Base-by-base conservation (phyloP, 345 rosid species). In the Populus ilicifolia region DNA sequence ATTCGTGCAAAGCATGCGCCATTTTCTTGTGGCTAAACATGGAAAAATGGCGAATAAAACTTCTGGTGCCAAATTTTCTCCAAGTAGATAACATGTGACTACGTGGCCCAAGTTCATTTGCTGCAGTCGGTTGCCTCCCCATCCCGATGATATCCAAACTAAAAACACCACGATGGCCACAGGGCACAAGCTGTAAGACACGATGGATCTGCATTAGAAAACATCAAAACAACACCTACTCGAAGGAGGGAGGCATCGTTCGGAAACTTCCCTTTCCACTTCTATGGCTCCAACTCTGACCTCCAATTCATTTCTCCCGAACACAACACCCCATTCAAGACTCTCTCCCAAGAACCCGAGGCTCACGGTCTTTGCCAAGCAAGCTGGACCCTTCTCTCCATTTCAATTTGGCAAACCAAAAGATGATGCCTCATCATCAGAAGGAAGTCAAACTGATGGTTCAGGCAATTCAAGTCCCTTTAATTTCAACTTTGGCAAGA, bases 281-380 rank as follows among this genome's bases (percentile, higher is more conserved):
- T 62, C 67, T 68, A 89, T 91, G 88, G 89, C 92, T 83, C 88
- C 93, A 23, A 73, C 88, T 46, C 89, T 92, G 67, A 80, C 98
- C 69, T 88, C 97, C 71, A 86, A 83, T 75, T 88, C 98, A 43
- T 90, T 95, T 73, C 91, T 80, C 44, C 82, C 87, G 27, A 86
- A 84, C 62, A 73, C 91, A 48, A 41, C 91, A 0, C 89, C 88
- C 27, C 83, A 64, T 72, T 81, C 87, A 4, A 79, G 85, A 78
- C 75, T 80, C 35, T 75, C 74, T 64, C 81, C 79, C 79, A 85
- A 75, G 78, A 82, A 78, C 69, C 83, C 88, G 8, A 81, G 87
- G 38, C 74, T 91, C 74, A 69, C 87, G 5, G 87, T 90, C 18
- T 80, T 70, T n/a, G 90, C 97, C 80, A 90, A 95, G 78, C 86